Evolutionary conservation across 177 flowering plant species (phyloP).

Genomic region (Vitis hybrid): DNA sequence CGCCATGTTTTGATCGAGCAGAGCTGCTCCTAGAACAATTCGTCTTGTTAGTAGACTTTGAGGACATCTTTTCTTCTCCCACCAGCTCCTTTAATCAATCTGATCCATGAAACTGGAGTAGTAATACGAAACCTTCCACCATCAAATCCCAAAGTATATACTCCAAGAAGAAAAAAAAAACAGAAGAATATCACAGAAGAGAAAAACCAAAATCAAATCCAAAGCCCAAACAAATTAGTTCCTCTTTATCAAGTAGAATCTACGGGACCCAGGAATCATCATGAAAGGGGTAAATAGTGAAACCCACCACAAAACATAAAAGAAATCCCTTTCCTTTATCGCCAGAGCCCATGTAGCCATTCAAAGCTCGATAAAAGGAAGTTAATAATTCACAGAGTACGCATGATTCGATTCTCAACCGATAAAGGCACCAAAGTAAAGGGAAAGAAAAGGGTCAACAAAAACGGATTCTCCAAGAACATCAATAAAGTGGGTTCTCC

Average conservation of each 20-base stretch:
- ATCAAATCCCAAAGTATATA: neutral
- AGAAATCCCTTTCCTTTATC: neutral
- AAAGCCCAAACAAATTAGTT: conserved; percentile 4
- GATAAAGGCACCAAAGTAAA: conserved; percentile 9
- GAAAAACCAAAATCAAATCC: conserved; percentile 11
- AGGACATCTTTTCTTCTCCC: conserved; percentile 43
- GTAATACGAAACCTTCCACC: neutral
- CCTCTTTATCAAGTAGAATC: conserved; percentile 17
- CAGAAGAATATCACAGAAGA: neutral
- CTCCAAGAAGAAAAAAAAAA: neutral
- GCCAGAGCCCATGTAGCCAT: conserved; percentile 1
- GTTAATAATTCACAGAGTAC: conserved; percentile 2
- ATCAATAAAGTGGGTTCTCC: conserved; percentile 2
- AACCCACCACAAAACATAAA: conserved; percentile 12
- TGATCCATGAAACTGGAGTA: neutral
- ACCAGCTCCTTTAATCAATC: conserved; percentile 7
- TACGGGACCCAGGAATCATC: conserved; percentile 21
- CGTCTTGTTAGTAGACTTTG: conserved; percentile 50
- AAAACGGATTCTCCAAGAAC: conserved; percentile 17
- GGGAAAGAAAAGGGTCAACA: conserved; percentile 9
- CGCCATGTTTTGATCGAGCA: conserved; percentile 50
- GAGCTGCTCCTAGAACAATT: conserved; percentile 61
- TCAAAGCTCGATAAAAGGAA: conserved; percentile 2
- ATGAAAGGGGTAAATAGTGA: conserved; percentile 13
- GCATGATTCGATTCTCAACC: conserved; percentile 25